A percentile compares a stretch with the other conserved stretches of the same genome.
phyloP scores from a whole-genome alignment of 2,329 filamentous ascomycete genomes.

The Colletotrichum salicis region DNA sequence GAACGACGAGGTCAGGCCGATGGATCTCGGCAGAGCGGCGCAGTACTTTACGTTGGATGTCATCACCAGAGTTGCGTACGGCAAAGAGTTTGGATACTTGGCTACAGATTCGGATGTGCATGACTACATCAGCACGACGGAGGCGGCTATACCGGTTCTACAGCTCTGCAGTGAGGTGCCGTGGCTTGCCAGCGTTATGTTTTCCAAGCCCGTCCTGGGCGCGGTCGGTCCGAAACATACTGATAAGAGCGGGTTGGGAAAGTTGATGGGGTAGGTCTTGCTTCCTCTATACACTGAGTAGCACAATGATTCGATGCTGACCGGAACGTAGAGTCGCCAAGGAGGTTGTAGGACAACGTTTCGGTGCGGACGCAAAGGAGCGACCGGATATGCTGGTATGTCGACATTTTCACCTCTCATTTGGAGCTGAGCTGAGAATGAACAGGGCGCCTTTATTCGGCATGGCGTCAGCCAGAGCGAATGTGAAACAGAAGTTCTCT shows the following conservation, averaged over 20 bases:
- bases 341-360: constrained; percentile 43
- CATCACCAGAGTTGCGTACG: constrained; percentile 59
- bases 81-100: constrained; percentile 56
- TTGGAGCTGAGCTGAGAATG: neutral
- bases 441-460: constrained; percentile 51
- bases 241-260: constrained; percentile 33
- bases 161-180: constrained; percentile 47
- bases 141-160: constrained; percentile 50
- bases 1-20: constrained; percentile 36
- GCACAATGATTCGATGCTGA: neutral
- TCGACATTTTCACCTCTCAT: rapidly evolving
- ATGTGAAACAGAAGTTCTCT: constrained; percentile 45
- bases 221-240: constrained; percentile 38
- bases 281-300: constrained; percentile 33
- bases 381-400: constrained; percentile 48
- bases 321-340: constrained; percentile 45
- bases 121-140: constrained; percentile 53
- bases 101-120: constrained; percentile 53
- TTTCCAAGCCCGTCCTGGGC: constrained; percentile 41
- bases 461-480: constrained; percentile 44
- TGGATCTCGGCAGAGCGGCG: constrained; percentile 56
- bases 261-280: constrained; percentile 29
- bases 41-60: constrained; percentile 62
- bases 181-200: constrained; percentile 37
- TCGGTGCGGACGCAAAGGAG: constrained; percentile 41